A percentile compares a stretch with the other conserved stretches of the same genome.
Conservation (phyloP, 2,329 filamentous ascomycete species). For the Cytospora mali region DNA sequence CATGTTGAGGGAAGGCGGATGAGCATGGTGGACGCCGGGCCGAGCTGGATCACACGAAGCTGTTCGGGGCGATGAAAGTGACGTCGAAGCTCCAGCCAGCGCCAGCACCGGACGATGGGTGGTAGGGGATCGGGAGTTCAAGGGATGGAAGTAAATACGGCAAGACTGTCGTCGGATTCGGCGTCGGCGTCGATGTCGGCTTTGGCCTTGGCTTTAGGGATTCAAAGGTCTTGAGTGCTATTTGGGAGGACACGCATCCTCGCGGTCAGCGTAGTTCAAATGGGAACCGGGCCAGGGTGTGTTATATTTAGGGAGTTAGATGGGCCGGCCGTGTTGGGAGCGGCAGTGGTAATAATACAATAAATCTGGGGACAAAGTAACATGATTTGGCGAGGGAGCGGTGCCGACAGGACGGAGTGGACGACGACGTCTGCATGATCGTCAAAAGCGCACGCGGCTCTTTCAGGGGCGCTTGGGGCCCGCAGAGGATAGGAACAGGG, state of each 20-base stretch:
- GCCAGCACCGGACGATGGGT: background rate
- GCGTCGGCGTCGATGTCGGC: too few species aligned
- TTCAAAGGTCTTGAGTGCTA: slow-evolving; percentile 1
- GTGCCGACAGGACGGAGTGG: slow-evolving; percentile 6
- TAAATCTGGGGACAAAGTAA: slow-evolving; percentile 7
- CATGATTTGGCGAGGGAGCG: slow-evolving; percentile 9
- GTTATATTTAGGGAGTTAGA: slow-evolving; percentile 15
- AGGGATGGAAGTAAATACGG: background rate
- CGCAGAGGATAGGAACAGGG: background rate
- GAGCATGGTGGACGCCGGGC: slow-evolving; percentile 17
- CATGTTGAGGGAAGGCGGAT: slow-evolving; percentile 16
- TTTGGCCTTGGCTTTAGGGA: background rate
- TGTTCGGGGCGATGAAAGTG: background rate
- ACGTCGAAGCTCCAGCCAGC: background rate
- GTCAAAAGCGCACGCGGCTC: background rate
- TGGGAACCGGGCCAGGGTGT: slow-evolving; percentile 3
- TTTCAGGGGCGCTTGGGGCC: background rate
- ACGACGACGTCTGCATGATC: slow-evolving; percentile 6
- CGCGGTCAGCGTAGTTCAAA: slow-evolving; percentile 5
- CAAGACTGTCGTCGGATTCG: slow-evolving; percentile 1
- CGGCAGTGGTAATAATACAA: slow-evolving; percentile 9
- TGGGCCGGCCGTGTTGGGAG: background rate
- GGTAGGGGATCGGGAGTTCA: background rate
- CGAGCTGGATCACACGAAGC: slow-evolving; percentile 5
- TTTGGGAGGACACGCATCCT: slow-evolving; percentile 15